Evolutionary conservation across 2,329 filamentous ascomycete species (phyloP).

Genomic region (Arthroderma sp.): DNA sequence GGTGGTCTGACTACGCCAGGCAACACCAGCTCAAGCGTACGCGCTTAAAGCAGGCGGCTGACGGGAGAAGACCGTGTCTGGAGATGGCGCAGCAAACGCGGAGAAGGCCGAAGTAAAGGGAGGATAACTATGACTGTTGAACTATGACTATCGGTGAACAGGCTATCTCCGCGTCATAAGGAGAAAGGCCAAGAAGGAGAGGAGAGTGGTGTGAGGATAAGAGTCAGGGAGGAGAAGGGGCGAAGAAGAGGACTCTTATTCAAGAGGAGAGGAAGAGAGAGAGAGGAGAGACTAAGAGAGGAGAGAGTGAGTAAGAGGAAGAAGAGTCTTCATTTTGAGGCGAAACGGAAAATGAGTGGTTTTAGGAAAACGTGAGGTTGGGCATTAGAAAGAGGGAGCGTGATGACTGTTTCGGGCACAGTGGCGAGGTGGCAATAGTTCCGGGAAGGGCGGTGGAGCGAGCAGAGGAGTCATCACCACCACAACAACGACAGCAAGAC

Average conservation of each 20-base stretch:
- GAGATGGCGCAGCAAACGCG: not conserved
- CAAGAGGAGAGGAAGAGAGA: not conserved
- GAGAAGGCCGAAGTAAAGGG: not conserved
- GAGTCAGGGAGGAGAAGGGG: not conserved
- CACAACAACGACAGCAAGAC: too few species aligned
- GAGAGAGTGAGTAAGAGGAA: not conserved
- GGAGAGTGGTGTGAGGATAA: not conserved
- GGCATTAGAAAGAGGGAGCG: too few species aligned
- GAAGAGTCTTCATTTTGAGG: not conserved
- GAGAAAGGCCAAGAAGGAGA: not conserved
- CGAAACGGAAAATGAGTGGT: too few species aligned
- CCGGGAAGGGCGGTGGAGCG: too few species aligned
- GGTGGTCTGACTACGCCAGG: slow-evolving; percentile 5
- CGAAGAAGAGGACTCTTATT: not conserved
- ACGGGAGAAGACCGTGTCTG: not conserved
- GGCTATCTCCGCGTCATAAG: not conserved
- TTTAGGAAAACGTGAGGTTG: too few species aligned
- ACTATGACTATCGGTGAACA: not conserved
- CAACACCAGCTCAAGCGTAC: slow-evolving; percentile 9
- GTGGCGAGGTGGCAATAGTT: too few species aligned
- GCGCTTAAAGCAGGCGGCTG: slow-evolving; percentile 8
- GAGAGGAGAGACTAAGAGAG: not conserved
- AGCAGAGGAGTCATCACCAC: too few species aligned
- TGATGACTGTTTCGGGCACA: too few species aligned
- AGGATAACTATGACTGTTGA: not conserved